Conservation (phyloP, 176 grass and related monocot genomes). For the Hordeum marinum region DNA sequence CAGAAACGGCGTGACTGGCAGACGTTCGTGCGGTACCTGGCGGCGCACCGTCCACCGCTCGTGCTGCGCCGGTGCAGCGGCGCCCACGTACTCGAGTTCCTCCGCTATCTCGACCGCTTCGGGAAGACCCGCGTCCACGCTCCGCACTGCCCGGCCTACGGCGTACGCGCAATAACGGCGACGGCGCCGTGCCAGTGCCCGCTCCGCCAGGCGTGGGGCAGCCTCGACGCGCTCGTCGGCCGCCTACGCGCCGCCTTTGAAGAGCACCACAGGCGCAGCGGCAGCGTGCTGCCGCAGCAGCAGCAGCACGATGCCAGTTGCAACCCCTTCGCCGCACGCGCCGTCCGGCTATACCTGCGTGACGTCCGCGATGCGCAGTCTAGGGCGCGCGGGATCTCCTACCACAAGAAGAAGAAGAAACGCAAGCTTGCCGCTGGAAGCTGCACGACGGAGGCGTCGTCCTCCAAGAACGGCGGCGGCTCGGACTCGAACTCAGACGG, state of each 20-base stretch:
- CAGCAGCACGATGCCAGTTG: not conserved
- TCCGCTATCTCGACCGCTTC: slow-evolving; percentile 85
- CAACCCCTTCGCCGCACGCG: slow-evolving; percentile 66
- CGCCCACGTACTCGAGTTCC: slow-evolving; percentile 80
- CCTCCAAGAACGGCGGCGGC: not conserved
- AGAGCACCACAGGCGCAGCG: slow-evolving; percentile 14
- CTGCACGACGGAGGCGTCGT: not conserved
- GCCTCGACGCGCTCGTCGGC: slow-evolving; percentile 62
- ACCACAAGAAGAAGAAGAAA: slow-evolving; percentile 48
- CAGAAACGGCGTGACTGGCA: slow-evolving; percentile 79
- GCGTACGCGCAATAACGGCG: not conserved
- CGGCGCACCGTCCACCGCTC: slow-evolving; percentile 55
- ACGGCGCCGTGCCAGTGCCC: slow-evolving; percentile 53
- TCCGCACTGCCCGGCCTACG: slow-evolving; percentile 51
- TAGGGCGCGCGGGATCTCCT: slow-evolving; percentile 59
- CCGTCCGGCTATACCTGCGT: slow-evolving; percentile 57
- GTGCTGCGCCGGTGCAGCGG: slow-evolving; percentile 52
- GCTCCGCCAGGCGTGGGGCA: slow-evolving; percentile 58
- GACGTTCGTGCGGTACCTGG: slow-evolving; percentile 47
- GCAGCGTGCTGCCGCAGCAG: not conserved
- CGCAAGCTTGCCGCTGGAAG: slow-evolving; percentile 1
- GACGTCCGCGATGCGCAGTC: slow-evolving; percentile 58
- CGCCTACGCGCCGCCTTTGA: slow-evolving; percentile 60
- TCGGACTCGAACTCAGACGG: not conserved
- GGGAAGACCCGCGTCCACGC: slow-evolving; percentile 79